phyloP scores from a whole-genome alignment of 257 asterid genomes.

The Nicotiana paniculata region DNA sequence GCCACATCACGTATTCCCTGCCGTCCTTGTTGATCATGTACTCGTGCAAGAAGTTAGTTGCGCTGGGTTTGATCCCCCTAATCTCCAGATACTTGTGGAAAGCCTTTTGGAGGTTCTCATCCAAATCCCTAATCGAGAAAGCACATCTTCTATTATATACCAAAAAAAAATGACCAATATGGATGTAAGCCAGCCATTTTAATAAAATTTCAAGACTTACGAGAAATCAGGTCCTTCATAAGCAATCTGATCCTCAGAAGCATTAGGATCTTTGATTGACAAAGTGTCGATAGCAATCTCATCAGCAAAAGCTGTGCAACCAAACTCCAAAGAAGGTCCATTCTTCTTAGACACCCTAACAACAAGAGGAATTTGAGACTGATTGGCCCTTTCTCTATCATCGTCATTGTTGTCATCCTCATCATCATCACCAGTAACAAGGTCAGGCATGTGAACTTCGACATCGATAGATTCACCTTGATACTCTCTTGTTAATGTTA shows the following conservation, averaged over 20 bases:
- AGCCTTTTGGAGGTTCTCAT: constrained; percentile 89
- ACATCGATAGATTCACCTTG: constrained; percentile 59
- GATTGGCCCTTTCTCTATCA: constrained; percentile 16
- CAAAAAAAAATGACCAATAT: not conserved
- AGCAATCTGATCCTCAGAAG: constrained; percentile 57
- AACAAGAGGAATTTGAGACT: constrained; percentile 49
- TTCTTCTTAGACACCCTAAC: constrained; percentile 58
- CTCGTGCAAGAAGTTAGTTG: constrained; percentile 75
- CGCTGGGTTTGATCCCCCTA: constrained; percentile 75
- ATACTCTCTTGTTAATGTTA: constrained; percentile 54
- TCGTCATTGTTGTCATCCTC: constrained; percentile 25
- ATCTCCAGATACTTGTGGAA: constrained; percentile 88
- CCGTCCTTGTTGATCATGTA: constrained; percentile 75
- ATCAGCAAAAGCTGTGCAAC: constrained; percentile 63
- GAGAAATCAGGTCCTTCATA: constrained; percentile 86
- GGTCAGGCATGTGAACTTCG: constrained; percentile 75
- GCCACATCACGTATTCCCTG: constrained; percentile 66
- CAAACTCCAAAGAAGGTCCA: constrained; percentile 66
- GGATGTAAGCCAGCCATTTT: not conserved
- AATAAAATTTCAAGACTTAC: constrained; percentile 30
- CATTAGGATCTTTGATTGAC: constrained; percentile 45
- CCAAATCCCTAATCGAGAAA: constrained; percentile 56
- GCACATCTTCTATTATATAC: not conserved
- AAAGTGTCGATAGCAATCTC: constrained; percentile 59
- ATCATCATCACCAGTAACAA: constrained; percentile 35